These are phyloP conservation scores for Pseudopyrenochaeta lycopersici DNA, from an alignment of 2,329 filamentous ascomycete species.

Conservation along the genomic window DNA sequence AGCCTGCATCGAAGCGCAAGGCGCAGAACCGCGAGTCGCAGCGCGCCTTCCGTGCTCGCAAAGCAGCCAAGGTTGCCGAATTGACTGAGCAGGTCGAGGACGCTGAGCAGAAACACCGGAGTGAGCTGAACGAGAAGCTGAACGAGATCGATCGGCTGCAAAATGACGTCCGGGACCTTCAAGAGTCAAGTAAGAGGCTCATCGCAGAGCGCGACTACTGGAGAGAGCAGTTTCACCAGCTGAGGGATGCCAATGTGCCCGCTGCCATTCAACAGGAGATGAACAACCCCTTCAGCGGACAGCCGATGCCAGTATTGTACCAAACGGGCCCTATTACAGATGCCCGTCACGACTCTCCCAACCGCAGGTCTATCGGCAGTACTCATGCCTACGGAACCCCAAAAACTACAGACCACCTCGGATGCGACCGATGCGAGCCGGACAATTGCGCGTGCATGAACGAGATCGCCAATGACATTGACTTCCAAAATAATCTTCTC, in stretches of 20 bases:
- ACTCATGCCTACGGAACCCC: constrained; percentile 25
- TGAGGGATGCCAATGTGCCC: constrained; percentile 1
- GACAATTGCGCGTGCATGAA: constrained; percentile 46
- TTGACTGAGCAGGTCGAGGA: constrained; percentile 56
- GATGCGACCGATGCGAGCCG: constrained; percentile 40
- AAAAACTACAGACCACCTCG: constrained; percentile 20
- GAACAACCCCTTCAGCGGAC: constrained; percentile 11
- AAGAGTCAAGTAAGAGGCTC: constrained; percentile 15
- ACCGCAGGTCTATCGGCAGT: constrained; percentile 16
- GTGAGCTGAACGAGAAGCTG: constrained; percentile 21
- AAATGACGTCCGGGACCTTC: constrained; percentile 4
- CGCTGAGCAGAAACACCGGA: constrained; percentile 21
- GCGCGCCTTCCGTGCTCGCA: constrained; percentile 85
- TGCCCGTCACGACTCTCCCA: constrained; percentile 15
- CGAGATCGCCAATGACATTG: constrained; percentile 33
- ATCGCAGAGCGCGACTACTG: constrained; percentile 22
- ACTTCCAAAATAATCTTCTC: constrained; percentile 17
- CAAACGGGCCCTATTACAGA: not conserved
- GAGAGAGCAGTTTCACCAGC: constrained; percentile 15
- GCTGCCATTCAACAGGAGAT: constrained; percentile 1
- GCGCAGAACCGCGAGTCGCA: constrained; percentile 94
- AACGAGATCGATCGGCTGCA: constrained; percentile 15
- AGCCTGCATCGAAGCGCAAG: constrained; percentile 90
- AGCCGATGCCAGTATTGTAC: not conserved
- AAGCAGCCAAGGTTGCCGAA: constrained; percentile 83